Percentiles rank a stretch among this genome's conserved stretches.
These are phyloP conservation scores for Pyrrhoderma lamaoense DNA, from an alignment of 1,284 basidiomycete species.

Conservation along the genomic window DNA sequence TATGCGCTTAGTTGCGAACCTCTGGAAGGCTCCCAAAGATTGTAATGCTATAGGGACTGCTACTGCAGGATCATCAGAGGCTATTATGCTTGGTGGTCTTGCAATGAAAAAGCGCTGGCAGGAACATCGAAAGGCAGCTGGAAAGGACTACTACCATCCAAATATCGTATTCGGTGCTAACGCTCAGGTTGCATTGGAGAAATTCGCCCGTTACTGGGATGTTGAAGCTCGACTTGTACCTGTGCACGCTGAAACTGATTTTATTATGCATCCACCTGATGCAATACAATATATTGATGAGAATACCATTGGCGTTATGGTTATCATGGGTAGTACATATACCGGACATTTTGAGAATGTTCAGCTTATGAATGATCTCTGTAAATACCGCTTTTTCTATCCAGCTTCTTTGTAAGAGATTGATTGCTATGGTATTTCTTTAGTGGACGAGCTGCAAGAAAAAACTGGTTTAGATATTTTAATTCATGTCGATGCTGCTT, in stretches of 20 bases:
- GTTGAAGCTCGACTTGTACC: slow-evolving; percentile 56
- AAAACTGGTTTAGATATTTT: slow-evolving; percentile 54
- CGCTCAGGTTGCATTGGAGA: slow-evolving; percentile 64
- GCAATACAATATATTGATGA: slow-evolving; percentile 65
- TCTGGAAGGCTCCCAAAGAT: slow-evolving; percentile 63
- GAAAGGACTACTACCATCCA: slow-evolving; percentile 53
- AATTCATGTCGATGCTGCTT: slow-evolving; percentile 56
- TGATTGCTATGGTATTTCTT: background rate
- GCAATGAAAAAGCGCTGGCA: slow-evolving; percentile 75
- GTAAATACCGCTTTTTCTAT: slow-evolving; percentile 24
- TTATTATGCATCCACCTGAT: slow-evolving; percentile 57
- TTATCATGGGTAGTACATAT: slow-evolving; percentile 59
- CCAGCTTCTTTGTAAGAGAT: background rate
- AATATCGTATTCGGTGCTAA: slow-evolving; percentile 59
- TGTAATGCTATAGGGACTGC: slow-evolving; percentile 57
- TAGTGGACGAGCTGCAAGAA: slow-evolving; percentile 51
- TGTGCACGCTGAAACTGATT: slow-evolving; percentile 43
- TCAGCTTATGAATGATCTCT: slow-evolving; percentile 50
- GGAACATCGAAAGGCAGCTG: slow-evolving; percentile 52
- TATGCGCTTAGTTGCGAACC: slow-evolving; percentile 41
- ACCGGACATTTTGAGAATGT: slow-evolving; percentile 72
- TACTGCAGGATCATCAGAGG: slow-evolving; percentile 68
- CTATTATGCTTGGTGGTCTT: slow-evolving; percentile 69
- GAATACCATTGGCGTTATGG: slow-evolving; percentile 59
- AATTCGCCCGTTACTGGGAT: slow-evolving; percentile 56